phyloP scores from a whole-genome alignment of 1,284 basidiomycete species.

The Mycosarcoma maydis region DNA sequence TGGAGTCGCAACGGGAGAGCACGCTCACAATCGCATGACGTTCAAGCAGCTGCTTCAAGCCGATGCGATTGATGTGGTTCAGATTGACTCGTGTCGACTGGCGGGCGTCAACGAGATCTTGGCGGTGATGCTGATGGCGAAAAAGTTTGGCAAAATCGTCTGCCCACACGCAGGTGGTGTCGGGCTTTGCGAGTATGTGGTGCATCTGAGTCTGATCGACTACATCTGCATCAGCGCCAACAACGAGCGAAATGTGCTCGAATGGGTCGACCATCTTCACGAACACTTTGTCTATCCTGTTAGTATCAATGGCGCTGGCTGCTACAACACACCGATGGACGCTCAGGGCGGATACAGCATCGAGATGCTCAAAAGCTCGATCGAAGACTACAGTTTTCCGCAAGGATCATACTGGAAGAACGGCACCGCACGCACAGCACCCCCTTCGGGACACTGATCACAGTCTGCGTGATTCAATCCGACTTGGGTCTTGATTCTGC shows the following conservation, averaged over 20 bases:
- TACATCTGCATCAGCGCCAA: conserved; percentile 89
- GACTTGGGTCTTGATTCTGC: no score
- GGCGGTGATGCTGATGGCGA: conserved; percentile 90
- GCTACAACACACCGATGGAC: conserved; percentile 80
- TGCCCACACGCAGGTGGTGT: conserved; percentile 96
- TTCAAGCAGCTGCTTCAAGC: conserved; percentile 96
- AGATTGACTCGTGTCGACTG: conserved; percentile 92
- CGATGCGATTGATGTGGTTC: conserved; percentile 91
- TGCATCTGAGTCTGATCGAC: conserved; percentile 76
- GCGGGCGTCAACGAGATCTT: conserved; percentile 93
- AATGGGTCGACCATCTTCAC: conserved; percentile 80
- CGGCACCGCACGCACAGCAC: conserved; percentile 35
- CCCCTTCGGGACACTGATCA: conserved; percentile 37
- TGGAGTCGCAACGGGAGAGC: conserved; percentile 94
- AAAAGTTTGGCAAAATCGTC: conserved; percentile 75
- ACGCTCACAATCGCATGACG: conserved; percentile 90
- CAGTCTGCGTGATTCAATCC: no score
- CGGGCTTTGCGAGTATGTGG: conserved; percentile 91
- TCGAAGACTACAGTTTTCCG: conserved; percentile 68
- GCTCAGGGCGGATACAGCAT: conserved; percentile 68
- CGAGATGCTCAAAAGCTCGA: conserved; percentile 69
- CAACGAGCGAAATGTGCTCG: conserved; percentile 92
- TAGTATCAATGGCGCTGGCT: conserved; percentile 83
- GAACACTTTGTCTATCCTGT: conserved; percentile 90
- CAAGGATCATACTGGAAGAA: conserved; percentile 69